A percentile compares a stretch with the other conserved stretches of the same genome.
These are phyloP conservation scores for Boletus austroedulis DNA, from an alignment of 1,284 basidiomycete genomes.

Conservation along the genomic window DNA sequence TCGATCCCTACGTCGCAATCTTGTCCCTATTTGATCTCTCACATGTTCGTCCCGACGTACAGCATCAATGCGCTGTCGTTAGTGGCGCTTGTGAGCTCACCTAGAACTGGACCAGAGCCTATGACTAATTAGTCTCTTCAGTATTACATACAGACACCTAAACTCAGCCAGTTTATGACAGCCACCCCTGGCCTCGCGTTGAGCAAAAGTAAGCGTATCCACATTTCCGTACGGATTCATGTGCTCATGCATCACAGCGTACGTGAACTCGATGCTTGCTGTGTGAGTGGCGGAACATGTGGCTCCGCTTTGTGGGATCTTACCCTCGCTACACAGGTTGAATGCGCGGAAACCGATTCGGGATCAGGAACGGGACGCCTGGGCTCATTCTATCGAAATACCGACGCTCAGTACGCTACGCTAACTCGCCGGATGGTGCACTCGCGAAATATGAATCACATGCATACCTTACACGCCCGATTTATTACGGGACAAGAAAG, in stretches of 20 bases:
- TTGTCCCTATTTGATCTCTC: no score
- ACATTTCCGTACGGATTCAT: neutral
- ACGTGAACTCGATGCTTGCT: constrained; percentile 20
- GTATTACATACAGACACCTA: constrained; percentile 1
- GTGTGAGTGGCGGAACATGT: constrained; percentile 14
- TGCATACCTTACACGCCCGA: neutral
- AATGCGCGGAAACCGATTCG: constrained; percentile 21
- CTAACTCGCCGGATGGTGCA: neutral
- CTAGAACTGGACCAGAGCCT: neutral
- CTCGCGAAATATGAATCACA: neutral
- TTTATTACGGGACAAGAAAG: neutral
- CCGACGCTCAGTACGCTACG: constrained; percentile 7
- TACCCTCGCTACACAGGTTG: constrained; percentile 2
- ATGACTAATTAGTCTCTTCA: neutral
- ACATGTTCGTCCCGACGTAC: neutral
- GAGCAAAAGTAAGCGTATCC: constrained; percentile 13
- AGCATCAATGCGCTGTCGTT: constrained; percentile 12
- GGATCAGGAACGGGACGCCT: constrained; percentile 8
- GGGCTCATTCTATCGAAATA: constrained; percentile 1
- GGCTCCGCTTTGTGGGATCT: neutral
- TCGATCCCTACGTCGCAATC: neutral
- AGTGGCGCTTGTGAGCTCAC: constrained; percentile 7
- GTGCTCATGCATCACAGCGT: constrained; percentile 9
- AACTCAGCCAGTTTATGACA: neutral
- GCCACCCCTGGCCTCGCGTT: constrained; percentile 12